Percentiles rank a stretch among this genome's conserved stretches.
Conservation (phyloP, 805 yeast genomes). For the Hanseniaspora vineae region DNA sequence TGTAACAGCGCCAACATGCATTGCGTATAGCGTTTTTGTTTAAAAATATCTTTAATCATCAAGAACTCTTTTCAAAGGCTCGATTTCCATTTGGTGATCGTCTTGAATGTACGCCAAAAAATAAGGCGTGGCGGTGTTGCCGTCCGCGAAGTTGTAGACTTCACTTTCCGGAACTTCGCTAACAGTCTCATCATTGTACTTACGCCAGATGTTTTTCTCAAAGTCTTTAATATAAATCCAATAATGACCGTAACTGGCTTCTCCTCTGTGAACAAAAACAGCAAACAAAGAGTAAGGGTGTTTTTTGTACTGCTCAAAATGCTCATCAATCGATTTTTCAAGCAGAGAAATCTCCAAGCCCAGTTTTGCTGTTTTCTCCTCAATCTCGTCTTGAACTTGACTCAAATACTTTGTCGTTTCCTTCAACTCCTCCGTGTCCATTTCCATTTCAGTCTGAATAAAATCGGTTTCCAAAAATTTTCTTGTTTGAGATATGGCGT, state of each 20-base stretch:
- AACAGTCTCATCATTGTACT: slow-evolving; percentile 93
- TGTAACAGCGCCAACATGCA: too few relatives aligned
- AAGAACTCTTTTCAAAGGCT: slow-evolving; percentile 48
- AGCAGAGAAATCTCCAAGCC: slow-evolving; percentile 32
- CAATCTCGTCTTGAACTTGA: slow-evolving; percentile 33
- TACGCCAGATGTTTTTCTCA: slow-evolving; percentile 54
- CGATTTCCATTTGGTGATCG: slow-evolving; percentile 40
- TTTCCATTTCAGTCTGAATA: slow-evolving; percentile 28
- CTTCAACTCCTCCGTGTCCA: slow-evolving; percentile 23
- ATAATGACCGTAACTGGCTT: slow-evolving; percentile 92
- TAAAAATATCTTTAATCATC: slow-evolving; percentile 4
- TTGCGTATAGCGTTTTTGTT: slow-evolving; percentile 6
- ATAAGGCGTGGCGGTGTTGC: slow-evolving; percentile 88
- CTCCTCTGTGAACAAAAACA: slow-evolving; percentile 88
- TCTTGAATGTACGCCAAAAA: slow-evolving; percentile 74
- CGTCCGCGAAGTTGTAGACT: slow-evolving; percentile 50
- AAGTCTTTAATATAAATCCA: slow-evolving; percentile 89
- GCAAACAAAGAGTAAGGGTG: slow-evolving; percentile 81
- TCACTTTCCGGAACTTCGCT: slow-evolving; percentile 57
- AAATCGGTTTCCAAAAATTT: slow-evolving; percentile 38
- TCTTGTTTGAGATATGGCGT: slow-evolving; percentile 41
- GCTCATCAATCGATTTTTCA: slow-evolving; percentile 37
- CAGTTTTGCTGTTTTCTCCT: slow-evolving; percentile 30
- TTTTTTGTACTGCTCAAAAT: slow-evolving; percentile 40
- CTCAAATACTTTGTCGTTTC: slow-evolving; percentile 22